phyloP scores from a whole-genome alignment of 257 asterid species.

The Solanum ossicruentum region DNA sequence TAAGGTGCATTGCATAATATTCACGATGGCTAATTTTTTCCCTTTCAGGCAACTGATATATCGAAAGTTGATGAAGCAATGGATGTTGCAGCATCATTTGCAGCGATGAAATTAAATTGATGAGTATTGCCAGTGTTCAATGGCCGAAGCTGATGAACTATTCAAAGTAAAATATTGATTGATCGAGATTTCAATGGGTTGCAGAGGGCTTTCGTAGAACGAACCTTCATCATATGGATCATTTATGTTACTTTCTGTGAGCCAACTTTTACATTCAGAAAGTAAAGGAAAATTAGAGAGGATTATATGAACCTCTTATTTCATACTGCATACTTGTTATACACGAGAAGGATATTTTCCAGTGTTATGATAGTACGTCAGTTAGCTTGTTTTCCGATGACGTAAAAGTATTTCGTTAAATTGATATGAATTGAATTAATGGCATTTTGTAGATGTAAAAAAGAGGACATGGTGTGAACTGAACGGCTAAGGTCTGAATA shows the following conservation, averaged over 20 bases:
- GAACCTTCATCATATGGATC: not conserved
- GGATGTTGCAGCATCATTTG: conserved; percentile 71
- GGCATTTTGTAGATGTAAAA: not conserved
- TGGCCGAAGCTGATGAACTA: not conserved
- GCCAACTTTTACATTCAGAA: not conserved
- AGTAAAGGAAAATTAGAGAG: not conserved
- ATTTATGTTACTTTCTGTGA: not conserved
- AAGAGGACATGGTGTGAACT: not conserved
- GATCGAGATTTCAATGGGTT: not conserved
- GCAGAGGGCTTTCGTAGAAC: not conserved
- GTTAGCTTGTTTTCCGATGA: not conserved
- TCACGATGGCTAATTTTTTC: not conserved
- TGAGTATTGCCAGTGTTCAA: not conserved
- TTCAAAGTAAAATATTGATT: not conserved
- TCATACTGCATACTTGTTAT: not conserved
- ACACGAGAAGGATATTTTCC: not conserved
- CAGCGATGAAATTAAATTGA: conserved; percentile 62
- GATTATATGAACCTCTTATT: not conserved
- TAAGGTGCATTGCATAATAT: too few relatives aligned
- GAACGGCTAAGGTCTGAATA: not conserved
- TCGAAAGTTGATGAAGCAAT: conserved; percentile 47
- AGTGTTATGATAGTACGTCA: not conserved
- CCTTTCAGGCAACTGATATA: conserved; percentile 47
- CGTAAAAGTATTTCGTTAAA: not conserved
- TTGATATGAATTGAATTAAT: not conserved